Conservation (phyloP, 306 rosid species). For the Bauhinia variegata region DNA sequence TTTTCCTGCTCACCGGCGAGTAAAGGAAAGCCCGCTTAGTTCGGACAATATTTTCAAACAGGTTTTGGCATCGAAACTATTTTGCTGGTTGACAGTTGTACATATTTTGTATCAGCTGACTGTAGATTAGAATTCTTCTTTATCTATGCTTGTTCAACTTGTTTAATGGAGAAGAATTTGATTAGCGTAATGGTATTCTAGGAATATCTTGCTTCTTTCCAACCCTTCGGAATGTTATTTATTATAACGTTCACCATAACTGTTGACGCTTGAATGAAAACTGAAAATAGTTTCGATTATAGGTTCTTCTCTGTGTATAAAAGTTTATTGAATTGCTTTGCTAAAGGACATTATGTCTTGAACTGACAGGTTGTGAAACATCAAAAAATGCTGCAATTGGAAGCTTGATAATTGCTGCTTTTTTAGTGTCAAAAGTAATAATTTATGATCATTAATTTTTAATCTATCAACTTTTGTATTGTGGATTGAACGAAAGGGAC, state of each 20-base stretch:
- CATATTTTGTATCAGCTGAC: not conserved
- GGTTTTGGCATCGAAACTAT: constrained; percentile 44
- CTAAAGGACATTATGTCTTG: no score
- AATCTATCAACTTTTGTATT: not conserved
- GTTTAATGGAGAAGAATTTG: not conserved
- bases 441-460: not conserved
- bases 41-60: constrained; percentile 83
- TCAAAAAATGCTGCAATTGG: no score
- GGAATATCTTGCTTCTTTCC: not conserved
- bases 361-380: no score
- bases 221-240: not conserved
- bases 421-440: no score
- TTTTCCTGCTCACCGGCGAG: constrained; percentile 74
- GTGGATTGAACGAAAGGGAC: not conserved
- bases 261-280: not conserved
- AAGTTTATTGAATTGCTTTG: no score
- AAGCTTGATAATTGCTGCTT: no score
- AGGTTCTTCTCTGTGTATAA: no score
- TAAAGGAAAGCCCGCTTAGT: constrained; percentile 91
- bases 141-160: no score
- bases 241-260: not conserved
- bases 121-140: not conserved
- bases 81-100: not conserved
- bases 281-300: no score
- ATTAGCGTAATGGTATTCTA: not conserved